A percentile compares a stretch with the other conserved stretches of the same genome.
Evolutionary conservation across 1,284 basidiomycete species (phyloP).

Genomic region (Trametes polyzona): DNA sequence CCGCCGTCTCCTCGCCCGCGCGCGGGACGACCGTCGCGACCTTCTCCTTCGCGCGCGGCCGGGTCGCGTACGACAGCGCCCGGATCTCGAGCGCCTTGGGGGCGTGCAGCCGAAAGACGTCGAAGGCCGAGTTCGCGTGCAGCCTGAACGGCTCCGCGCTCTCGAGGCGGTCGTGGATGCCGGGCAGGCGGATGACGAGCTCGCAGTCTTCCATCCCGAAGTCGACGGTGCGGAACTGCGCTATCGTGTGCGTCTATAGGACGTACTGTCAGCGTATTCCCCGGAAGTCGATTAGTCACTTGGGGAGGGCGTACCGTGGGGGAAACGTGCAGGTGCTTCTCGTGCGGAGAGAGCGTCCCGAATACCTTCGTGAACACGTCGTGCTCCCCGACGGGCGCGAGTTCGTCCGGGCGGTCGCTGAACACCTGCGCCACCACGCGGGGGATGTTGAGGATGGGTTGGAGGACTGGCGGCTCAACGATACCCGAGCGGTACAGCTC

Average conservation of each 20-base stretch:
- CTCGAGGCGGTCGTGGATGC: slow-evolving; percentile 21
- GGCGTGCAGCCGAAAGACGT: slow-evolving; percentile 26
- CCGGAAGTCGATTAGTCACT: too few relatives aligned
- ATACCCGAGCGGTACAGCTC: slow-evolving; percentile 29
- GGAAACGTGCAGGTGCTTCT: slow-evolving; percentile 28
- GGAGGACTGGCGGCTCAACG: slow-evolving; percentile 24
- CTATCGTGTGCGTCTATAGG: slow-evolving; percentile 27
- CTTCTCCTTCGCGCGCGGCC: slow-evolving; percentile 17
- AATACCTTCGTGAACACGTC: slow-evolving; percentile 23
- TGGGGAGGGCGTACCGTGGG: too few relatives aligned
- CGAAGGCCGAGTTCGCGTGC: slow-evolving; percentile 15
- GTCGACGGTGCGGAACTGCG: slow-evolving; percentile 32
- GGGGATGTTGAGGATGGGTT: slow-evolving; percentile 28
- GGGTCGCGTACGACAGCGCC: slow-evolving; percentile 26
- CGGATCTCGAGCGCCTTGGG: slow-evolving; percentile 24
- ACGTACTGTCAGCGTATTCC: not conserved
- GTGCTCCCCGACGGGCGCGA: slow-evolving; percentile 31
- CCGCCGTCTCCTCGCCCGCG: slow-evolving; percentile 24
- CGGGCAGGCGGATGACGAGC: slow-evolving; percentile 30
- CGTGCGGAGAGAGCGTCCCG: slow-evolving; percentile 28
- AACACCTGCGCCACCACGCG: slow-evolving; percentile 30
- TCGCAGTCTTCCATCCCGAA: slow-evolving; percentile 35
- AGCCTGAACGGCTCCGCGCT: slow-evolving; percentile 26
- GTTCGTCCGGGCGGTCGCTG: slow-evolving; percentile 22
- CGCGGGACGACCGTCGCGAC: slow-evolving; percentile 23